These are phyloP conservation scores for Fusarium sp. DNA, from an alignment of 2,329 filamentous ascomycete genomes.

Conservation along the genomic window DNA sequence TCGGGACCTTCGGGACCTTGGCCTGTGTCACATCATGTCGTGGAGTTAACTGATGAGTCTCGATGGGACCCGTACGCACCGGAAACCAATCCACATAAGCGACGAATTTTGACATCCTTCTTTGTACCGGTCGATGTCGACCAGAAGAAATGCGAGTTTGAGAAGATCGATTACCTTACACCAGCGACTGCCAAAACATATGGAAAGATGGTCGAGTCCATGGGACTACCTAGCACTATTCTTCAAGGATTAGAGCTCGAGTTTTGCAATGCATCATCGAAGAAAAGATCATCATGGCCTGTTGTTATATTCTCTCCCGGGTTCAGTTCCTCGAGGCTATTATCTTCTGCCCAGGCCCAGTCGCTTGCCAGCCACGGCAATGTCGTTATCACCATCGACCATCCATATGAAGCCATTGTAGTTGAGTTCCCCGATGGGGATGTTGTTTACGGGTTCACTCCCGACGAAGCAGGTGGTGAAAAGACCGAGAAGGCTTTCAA, in stretches of 20 bases:
- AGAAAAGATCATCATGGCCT: slow-evolving; percentile 4
- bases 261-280: slow-evolving; percentile 17
- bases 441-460: slow-evolving; percentile 7
- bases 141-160: too few relatives aligned
- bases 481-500: slow-evolving; percentile 6
- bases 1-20: too few relatives aligned
- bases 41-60: too few relatives aligned
- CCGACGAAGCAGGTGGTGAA: neutral
- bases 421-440: slow-evolving; percentile 63
- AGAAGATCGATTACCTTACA: too few relatives aligned
- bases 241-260: slow-evolving; percentile 19
- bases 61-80: too few relatives aligned
- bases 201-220: too few relatives aligned
- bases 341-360: slow-evolving; percentile 60
- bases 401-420: slow-evolving; percentile 60
- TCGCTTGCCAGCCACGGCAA: slow-evolving; percentile 63
- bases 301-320: slow-evolving; percentile 60
- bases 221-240: too few relatives aligned
- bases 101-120: too few relatives aligned
- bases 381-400: slow-evolving; percentile 63
- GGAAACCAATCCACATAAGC: too few relatives aligned
- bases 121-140: too few relatives aligned
- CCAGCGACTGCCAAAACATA: too few relatives aligned
- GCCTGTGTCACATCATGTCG: too few relatives aligned
- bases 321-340: slow-evolving; percentile 56